Base-by-base conservation (phyloP, 441 rosid species). In the Viola pubescens region DNA sequence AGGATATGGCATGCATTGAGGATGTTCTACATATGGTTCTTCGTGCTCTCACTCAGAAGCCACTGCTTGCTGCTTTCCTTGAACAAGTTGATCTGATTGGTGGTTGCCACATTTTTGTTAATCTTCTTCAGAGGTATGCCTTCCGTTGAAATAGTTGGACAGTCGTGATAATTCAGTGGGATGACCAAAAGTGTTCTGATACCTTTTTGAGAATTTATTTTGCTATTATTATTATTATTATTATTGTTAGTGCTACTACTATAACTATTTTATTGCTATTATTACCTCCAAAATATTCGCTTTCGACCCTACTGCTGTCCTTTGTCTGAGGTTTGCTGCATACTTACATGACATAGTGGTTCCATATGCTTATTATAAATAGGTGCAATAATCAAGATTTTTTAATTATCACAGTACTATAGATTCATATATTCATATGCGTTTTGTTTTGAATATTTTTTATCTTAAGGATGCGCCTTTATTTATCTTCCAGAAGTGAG, bases 1-100 rank as follows among this genome's bases (percentile, higher is more conserved):
- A 84, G 70, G 99, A 94, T 83, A 80, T 82, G 86, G 66, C 88
- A 51, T 90, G 97, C 78, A 76, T 94, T 68, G 99, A 94, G 77
- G 99, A 94, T 82, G 81, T 88, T 70, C 66, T 94, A 66, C 97
- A 85, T 76, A 88, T 90, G 99, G 76, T 88, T 76, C 85, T 90
- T 60, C 97, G 97, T 67, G 89, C 90, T 73, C 77, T 90, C 60
- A 85, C 97, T 56, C 90, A 90, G 68, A 81, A 84, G 74, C 69
- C 76, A 57, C 67, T 88, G 73, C 95, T 88, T 75, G 74, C 75
- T 70, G 78, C 87, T 73, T 88, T 94, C 73, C 84, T 88, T 51
- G 99, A 94, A 65, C 97, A 88, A 85, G 89, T 94, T 59, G 88
- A 88, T 75, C 61, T 75, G 62, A 70, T 82, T 64, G 92, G 97